phyloP scores from a whole-genome alignment of 2,329 filamentous ascomycete species.

The Sodiomyces alkalinus region DNA sequence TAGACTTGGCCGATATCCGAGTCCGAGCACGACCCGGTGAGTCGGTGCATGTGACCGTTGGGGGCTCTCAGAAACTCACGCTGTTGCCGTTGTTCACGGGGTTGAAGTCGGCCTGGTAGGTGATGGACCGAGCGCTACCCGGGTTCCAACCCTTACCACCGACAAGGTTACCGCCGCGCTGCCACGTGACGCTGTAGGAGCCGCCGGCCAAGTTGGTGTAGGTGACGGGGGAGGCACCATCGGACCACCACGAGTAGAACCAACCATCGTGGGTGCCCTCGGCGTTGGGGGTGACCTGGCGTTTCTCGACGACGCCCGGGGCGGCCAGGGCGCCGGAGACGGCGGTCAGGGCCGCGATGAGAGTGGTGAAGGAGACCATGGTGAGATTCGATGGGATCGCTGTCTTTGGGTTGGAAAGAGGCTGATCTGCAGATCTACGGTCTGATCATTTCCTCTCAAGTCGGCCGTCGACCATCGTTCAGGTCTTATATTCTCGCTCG shows the following conservation, averaged over 20 bases:
- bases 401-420: too few relatives aligned
- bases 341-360: constrained; percentile 3
- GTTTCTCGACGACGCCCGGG: constrained; percentile 2
- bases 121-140: constrained; percentile 27
- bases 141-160: constrained; percentile 44
- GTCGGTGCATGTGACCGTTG: too few relatives aligned
- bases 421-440: too few relatives aligned
- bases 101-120: constrained; percentile 3
- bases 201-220: constrained; percentile 26
- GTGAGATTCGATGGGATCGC: too few relatives aligned
- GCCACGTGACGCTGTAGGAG: constrained; percentile 29
- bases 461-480: too few relatives aligned
- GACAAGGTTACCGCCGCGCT: constrained; percentile 33
- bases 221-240: constrained; percentile 24
- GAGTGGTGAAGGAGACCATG: constrained; percentile 2
- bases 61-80: background rate
- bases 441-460: too few relatives aligned
- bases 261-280: constrained; percentile 23
- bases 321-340: constrained; percentile 4
- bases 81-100: background rate
- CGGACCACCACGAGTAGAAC: constrained; percentile 34
- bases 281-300: constrained; percentile 17
- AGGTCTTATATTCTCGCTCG: too few relatives aligned
- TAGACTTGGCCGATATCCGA: too few relatives aligned
- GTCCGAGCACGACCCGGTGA: too few relatives aligned